Percentiles rank a stretch among this genome's conserved stretches.
phyloP scores from a whole-genome alignment of 169 alveolate species.

The Eimeria brunetti region DNA sequence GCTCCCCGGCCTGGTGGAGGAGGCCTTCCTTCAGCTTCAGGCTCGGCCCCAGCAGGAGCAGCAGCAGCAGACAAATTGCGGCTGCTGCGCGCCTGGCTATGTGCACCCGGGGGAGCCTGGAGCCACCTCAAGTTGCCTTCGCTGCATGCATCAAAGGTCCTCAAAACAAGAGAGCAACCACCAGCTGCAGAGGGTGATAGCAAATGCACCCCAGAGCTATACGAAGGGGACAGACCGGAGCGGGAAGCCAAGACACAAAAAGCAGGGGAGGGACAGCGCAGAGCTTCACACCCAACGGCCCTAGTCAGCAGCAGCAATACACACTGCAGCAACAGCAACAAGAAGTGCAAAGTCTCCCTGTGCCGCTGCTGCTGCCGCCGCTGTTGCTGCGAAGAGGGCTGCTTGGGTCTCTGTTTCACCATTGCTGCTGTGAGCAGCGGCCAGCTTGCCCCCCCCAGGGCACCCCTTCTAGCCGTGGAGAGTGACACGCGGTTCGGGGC shows the following conservation, averaged over 20 bases:
- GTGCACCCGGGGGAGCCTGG: background rate
- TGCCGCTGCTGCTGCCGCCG: background rate
- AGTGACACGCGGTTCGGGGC: background rate
- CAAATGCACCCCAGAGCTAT: background rate
- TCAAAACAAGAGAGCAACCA: background rate
- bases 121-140: background rate
- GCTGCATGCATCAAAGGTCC: background rate
- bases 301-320: background rate
- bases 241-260: background rate
- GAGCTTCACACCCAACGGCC: background rate
- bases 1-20: background rate
- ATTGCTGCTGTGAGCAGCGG: background rate
- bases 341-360: background rate
- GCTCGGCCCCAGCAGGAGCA: background rate
- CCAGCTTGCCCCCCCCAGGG: background rate
- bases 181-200: background rate
- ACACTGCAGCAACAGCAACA: constrained; percentile 2
- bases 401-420: background rate
- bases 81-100: background rate
- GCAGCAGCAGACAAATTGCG: background rate
- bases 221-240: background rate
- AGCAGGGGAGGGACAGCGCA: background rate
- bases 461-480: background rate
- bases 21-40: background rate
- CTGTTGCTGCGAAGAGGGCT: background rate